Percentiles rank a stretch among this genome's conserved stretches.
These are phyloP conservation scores for Pseudocercospora macadamiae DNA, from an alignment of 2,329 filamentous ascomycete genomes.

Conservation along the genomic window DNA sequence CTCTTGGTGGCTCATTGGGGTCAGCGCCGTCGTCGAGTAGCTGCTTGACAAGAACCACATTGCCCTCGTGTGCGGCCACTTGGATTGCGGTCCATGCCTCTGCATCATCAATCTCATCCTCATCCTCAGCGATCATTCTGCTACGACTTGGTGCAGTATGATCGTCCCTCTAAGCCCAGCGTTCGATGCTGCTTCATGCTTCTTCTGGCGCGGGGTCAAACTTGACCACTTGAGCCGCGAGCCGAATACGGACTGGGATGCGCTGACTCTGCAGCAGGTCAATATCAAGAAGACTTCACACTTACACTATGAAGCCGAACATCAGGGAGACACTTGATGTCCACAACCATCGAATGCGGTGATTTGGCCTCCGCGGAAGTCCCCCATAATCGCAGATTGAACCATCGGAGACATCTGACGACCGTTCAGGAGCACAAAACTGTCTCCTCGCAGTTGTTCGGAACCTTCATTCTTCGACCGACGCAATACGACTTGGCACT, in stretches of 20 bases:
- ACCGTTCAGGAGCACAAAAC: too few relatives aligned
- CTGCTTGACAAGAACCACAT: conserved; percentile 11
- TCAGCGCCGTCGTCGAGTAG: conserved; percentile 18
- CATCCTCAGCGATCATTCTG: conserved; percentile 4
- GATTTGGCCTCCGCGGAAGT: too few relatives aligned
- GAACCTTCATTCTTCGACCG: neutral
- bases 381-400: too few relatives aligned
- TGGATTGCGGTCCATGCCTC: conserved; percentile 27
- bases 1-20: conserved; percentile 24
- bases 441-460: too few relatives aligned
- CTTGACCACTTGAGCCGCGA: neutral
- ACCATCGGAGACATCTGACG: too few relatives aligned
- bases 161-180: neutral
- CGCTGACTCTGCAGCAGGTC: too few relatives aligned
- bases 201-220: neutral
- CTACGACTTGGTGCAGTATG: neutral
- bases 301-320: neutral
- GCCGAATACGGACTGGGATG: too few relatives aligned
- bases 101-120: conserved; percentile 22
- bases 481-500: neutral
- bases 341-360: too few relatives aligned
- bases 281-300: too few relatives aligned
- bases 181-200: neutral
- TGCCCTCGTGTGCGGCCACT: conserved; percentile 20
- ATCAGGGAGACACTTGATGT: too few relatives aligned